phyloP scores from a whole-genome alignment of 768 basidiomycete genomes.

The Lactifluus echinatus region DNA sequence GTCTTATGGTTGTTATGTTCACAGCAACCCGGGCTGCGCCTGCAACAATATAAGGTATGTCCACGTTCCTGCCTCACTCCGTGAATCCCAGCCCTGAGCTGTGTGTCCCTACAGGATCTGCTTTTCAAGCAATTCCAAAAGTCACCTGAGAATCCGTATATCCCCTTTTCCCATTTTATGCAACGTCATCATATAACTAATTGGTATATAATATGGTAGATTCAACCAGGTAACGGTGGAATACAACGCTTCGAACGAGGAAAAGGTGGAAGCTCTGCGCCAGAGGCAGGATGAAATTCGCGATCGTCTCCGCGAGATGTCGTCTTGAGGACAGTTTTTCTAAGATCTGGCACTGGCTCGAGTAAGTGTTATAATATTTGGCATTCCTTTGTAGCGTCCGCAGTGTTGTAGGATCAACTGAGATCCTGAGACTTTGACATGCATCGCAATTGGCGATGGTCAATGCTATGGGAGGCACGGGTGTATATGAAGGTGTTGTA shows the following conservation, averaged over 20 bases:
- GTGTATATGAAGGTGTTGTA: too few species aligned
- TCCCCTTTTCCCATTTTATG: slow-evolving; percentile 2
- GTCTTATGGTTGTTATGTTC: slow-evolving; percentile 1
- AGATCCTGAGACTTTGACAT: background rate
- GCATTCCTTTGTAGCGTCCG: background rate
- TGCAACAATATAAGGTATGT: slow-evolving; percentile 80
- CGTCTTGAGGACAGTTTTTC: background rate
- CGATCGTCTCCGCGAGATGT: slow-evolving; percentile 45
- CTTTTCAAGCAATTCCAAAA: slow-evolving; percentile 95
- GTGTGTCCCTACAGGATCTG: slow-evolving; percentile 47
- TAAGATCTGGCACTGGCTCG: background rate
- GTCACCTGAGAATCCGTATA: slow-evolving; percentile 90
- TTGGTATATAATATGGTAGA: slow-evolving; percentile 30
- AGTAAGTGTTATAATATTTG: background rate
- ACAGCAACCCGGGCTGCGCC: slow-evolving; percentile 80
- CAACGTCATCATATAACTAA: background rate
- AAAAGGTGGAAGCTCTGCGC: slow-evolving; percentile 68
- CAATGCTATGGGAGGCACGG: too few species aligned
- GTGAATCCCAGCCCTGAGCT: background rate
- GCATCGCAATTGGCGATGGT: background rate
- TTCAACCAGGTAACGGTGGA: slow-evolving; percentile 77
- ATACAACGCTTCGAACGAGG: slow-evolving; percentile 85
- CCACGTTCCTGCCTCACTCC: slow-evolving; percentile 4
- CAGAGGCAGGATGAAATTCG: slow-evolving; percentile 56
- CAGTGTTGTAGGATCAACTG: background rate